Conservation (phyloP, 768 basidiomycete genomes). For the Pleurotus platypus region DNA sequence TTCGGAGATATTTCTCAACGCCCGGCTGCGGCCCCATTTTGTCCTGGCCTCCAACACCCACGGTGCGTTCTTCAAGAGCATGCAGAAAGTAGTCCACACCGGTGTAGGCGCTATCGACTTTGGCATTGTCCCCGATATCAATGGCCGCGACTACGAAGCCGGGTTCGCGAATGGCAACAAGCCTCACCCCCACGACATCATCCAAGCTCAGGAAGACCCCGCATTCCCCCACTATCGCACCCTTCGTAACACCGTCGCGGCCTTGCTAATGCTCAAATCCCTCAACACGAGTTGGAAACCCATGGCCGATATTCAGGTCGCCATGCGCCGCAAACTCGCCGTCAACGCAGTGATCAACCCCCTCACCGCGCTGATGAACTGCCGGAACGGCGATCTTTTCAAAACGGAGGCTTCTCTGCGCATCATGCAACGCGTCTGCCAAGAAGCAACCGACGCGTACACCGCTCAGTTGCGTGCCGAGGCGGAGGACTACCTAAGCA, state of each 20-base stretch:
- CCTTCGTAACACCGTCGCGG: constrained; percentile 66
- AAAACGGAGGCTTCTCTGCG: constrained; percentile 34
- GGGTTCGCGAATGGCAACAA: background rate
- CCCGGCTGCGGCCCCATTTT: constrained; percentile 75
- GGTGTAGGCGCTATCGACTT: constrained; percentile 73
- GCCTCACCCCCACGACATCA: constrained; percentile 38
- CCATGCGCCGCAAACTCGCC: constrained; percentile 77
- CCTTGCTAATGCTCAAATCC: constrained; percentile 49
- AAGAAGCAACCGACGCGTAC: constrained; percentile 69
- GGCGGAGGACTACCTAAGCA: constrained; percentile 26
- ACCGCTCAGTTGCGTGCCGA: constrained; percentile 44
- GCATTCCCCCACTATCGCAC: constrained; percentile 46
- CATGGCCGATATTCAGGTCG: constrained; percentile 60
- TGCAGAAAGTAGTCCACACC: constrained; percentile 61
- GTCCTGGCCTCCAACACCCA: constrained; percentile 82
- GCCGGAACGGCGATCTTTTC: constrained; percentile 76
- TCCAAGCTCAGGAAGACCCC: constrained; percentile 30
- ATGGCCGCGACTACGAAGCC: constrained; percentile 4
- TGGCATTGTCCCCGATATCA: constrained; percentile 28
- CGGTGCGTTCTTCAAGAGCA: constrained; percentile 58
- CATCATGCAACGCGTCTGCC: constrained; percentile 53
- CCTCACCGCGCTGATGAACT: constrained; percentile 75
- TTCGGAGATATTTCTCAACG: constrained; percentile 65
- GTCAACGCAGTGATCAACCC: constrained; percentile 84
- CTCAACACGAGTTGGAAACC: constrained; percentile 68